Evolutionary conservation across 805 yeast species (phyloP), one percentile per base, ranked within the genome.

Genomic region (Kuraishia ogatae): DNA sequence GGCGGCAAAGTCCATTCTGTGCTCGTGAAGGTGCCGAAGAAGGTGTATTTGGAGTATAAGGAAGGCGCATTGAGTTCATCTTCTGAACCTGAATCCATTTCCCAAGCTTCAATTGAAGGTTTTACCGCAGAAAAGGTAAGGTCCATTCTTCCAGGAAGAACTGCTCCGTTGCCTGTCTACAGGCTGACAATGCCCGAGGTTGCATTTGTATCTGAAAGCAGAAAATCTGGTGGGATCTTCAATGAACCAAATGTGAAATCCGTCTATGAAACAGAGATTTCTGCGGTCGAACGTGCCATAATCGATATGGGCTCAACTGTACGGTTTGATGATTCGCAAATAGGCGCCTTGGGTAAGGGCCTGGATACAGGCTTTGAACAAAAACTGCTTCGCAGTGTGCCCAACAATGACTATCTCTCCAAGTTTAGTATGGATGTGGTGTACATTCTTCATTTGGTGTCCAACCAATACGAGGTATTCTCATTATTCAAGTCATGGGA

Each of bases 261-360:
- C 0, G 70, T 91, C 1, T 92, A 87, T 70, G 99, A 94, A 66
- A 71, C 90, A 5, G 80, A 88, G 24, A 75, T 94, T 47, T 75
- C 74, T 8, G 68, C 89, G 0, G 72, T 79, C 2, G 93, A 90
- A 57, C 73, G 97, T 51, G 90, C 90, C 0, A 79, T 90, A 50
- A 79, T 94, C 59, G 86, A 85, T 35, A 71, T 94, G 19, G 98
- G 99, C 2, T 75, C 84, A 23, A 75, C 82, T 17, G 87, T 92
- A 21, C 76, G 76, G 17, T 85, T 92, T 59, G 89, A 83, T 59
- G 85, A 85, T 50, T 73, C 82, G 1, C 76, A 79, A 55, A 80
- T 89, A n/a, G 97, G 97, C 8, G 83, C 91, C 0, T 72, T 96
- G 10, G 96, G 97, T 7, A 81, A 79, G 62, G 96, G 97, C 28